A percentile compares a stretch with the other conserved stretches of the same genome.
Conservation (phyloP, 371 early-diverging fungal genomes). For the Mortierella sp. region DNA sequence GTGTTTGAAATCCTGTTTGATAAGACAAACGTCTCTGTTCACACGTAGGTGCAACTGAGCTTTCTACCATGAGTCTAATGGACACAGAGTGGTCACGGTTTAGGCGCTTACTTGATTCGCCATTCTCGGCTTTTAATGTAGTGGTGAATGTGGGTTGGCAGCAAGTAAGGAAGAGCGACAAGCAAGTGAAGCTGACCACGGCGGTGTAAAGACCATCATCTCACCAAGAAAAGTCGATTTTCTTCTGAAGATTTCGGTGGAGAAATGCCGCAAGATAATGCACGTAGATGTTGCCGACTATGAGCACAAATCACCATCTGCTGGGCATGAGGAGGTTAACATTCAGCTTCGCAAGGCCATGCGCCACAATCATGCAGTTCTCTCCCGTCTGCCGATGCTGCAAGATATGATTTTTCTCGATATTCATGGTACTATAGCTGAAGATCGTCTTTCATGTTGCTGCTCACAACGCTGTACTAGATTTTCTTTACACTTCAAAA, state of each 20-base stretch:
- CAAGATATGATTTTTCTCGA: conserved; percentile 1
- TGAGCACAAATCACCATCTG: conserved; percentile 9
- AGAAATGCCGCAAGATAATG: conserved; percentile 12
- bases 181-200: not conserved
- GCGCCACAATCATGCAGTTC: conserved; percentile 4
- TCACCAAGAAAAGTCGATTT: conserved; percentile 9
- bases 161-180: conserved; percentile 11
- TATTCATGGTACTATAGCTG: not conserved
- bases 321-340: not conserved
- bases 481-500: not conserved
- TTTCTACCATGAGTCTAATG: conserved; percentile 3
- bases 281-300: conserved; percentile 8
- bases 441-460: not conserved
- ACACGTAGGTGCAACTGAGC: conserved; percentile 2
- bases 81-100: not conserved
- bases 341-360: not conserved
- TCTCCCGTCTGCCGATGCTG: conserved; percentile 1
- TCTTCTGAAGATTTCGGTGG: conserved; percentile 6
- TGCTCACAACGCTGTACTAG: not conserved
- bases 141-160: conserved; percentile 1
- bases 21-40: conserved; percentile 12
- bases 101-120: conserved; percentile 7
- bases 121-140: not conserved
- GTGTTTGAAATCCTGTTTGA: conserved; percentile 1
- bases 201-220: conserved; percentile 4